phyloP scores from a whole-genome alignment of 345 rosid genomes.

The Turritis glabra region DNA sequence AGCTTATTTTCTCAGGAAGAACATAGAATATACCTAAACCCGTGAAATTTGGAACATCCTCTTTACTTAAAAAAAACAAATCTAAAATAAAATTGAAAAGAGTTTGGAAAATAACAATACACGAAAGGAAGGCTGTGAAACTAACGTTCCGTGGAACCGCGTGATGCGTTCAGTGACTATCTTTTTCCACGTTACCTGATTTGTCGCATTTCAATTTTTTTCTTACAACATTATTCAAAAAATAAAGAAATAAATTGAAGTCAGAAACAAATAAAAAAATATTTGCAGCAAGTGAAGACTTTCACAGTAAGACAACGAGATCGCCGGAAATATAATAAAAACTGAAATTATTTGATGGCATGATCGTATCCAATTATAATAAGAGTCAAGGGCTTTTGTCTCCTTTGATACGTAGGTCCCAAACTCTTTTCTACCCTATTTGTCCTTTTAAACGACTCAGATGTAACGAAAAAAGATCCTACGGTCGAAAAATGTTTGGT shows the following conservation, averaged over 20 bases:
- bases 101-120: background rate
- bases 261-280: constrained; percentile 2
- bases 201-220: constrained; percentile 27
- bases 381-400: constrained; percentile 35
- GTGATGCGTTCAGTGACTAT: constrained; percentile 28
- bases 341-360: background rate
- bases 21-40: constrained; percentile 3
- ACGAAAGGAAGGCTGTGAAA: constrained; percentile 11
- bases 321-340: background rate
- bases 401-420: constrained; percentile 25
- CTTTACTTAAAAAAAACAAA: background rate
- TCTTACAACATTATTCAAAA: background rate
- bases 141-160: constrained; percentile 25
- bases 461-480: constrained; percentile 15
- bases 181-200: constrained; percentile 41
- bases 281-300: constrained; percentile 8
- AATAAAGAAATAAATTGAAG: background rate
- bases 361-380: constrained; percentile 23
- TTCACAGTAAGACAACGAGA: constrained; percentile 21
- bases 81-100: background rate
- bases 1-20: background rate
- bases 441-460: constrained; percentile 8
- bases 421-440: background rate
- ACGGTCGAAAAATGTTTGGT: constrained; percentile 15
- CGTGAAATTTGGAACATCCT: constrained; percentile 28